Evolutionary conservation across 2,329 filamentous ascomycete species (phyloP).

Genomic region (Pseudopyricularia cyperi): DNA sequence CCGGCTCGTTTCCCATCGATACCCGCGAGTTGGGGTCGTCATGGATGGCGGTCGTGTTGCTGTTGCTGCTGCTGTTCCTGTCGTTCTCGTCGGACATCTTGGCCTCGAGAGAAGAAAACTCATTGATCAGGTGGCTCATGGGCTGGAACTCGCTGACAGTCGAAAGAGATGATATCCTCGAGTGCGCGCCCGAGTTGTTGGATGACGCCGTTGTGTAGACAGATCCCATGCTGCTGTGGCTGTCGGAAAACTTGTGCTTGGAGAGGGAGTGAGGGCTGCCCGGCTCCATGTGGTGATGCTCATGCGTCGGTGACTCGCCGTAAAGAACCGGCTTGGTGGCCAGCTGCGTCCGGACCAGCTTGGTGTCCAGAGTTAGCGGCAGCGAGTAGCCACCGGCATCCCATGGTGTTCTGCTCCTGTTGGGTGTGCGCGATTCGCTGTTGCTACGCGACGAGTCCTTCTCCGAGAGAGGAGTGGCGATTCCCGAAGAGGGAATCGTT

Average conservation of each 20-base stretch:
- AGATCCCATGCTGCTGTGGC: conserved; percentile 38
- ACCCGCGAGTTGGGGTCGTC: neutral
- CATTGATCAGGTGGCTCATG: conserved; percentile 17
- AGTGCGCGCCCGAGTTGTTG: conserved; percentile 29
- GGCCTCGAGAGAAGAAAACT: conserved; percentile 24
- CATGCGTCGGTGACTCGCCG: conserved; percentile 9
- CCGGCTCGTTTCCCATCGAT: neutral
- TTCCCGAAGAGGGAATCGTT: conserved; percentile 11
- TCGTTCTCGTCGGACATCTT: conserved; percentile 13
- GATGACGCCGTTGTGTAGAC: conserved; percentile 31
- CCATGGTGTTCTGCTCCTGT: conserved; percentile 33
- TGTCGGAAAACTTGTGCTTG: conserved; percentile 33
- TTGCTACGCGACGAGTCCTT: conserved; percentile 9
- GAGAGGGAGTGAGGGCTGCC: conserved; percentile 19
- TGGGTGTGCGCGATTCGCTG: conserved; percentile 16
- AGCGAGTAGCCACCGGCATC: conserved; percentile 36
- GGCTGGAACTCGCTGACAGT: conserved; percentile 30
- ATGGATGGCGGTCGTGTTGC: neutral
- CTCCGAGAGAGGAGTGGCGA: conserved; percentile 22
- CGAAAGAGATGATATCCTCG: conserved; percentile 39
- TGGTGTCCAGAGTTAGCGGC: conserved; percentile 25
- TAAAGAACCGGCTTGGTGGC: conserved; percentile 10
- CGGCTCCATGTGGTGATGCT: conserved; percentile 5
- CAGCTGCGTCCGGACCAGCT: conserved; percentile 13
- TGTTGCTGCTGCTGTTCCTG: neutral